Base-by-base conservation (phyloP, 208 protist genomes). In the Trypanosoma avium region DNA sequence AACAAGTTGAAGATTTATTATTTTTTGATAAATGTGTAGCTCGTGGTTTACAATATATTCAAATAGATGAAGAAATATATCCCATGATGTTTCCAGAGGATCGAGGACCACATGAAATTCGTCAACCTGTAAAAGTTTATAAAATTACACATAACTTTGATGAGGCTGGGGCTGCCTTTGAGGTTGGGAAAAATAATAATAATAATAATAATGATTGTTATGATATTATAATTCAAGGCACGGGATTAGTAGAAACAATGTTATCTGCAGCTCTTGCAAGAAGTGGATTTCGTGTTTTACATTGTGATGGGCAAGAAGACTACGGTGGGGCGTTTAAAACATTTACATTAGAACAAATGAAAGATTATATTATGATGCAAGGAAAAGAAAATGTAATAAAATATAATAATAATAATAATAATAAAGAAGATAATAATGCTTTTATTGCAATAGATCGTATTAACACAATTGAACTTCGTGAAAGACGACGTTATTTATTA, bases 81-180 rank as follows among this genome's bases (percentile, higher is more conserved):
- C 82, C 83, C 0, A 59, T 95, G 68, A 95, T 95, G 89, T 95
- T 95, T 55, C 84, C 86, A 0, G 89, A 95, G 24, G 89, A 95
- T 42, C 73, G 73, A 55, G 89, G 89, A 1, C 89, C 89, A n/a
- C 84, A 59, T 52, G 66, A 70, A 43, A 84, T 95, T 56, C 89
- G 89, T 33, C 73, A 82, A 73, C 89, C 89, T 1, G 86, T 95
- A 35, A 82, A 88, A 62, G 81, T 75, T 58, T 95, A 90, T 69
- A 81, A 77, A 33, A 83, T 95, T 55, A 67, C 58, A 3, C 86
- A 79, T 46, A 63, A 67, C 54, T 79, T 83, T 61, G 84, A 90
- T 62, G 62, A 32, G 1, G 84, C 81, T 0, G 84, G 84, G 10
- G 58, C 61, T 29, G 68, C 77, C 4, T 54, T 94, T 27, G 75